Evolutionary conservation across 1,139 yeast species (phyloP), one percentile per base, ranked within the genome.

Genomic region (Fermentozyma sake): DNA sequence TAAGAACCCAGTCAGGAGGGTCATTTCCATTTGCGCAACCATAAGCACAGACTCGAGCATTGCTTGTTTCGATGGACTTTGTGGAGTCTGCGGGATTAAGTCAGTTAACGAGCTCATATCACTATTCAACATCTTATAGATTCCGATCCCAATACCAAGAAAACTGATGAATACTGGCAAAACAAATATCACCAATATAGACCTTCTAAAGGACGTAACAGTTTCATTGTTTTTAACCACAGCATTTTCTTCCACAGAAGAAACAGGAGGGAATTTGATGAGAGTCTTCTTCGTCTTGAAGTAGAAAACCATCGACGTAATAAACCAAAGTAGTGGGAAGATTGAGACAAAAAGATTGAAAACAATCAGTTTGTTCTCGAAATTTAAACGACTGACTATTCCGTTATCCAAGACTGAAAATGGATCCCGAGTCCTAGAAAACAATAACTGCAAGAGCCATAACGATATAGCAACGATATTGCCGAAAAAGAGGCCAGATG

Each of bases 191-290:
- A 58, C 44, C 12, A 44, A 29, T 11, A 61, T 41, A 1, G 67
- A 58, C 21, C 41, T 42, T 29, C 47, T 49, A 34, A 58, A 62
- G 3, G 66, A 50, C n/a, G 33, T 34, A 8, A 38, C 34, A 9
- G 58, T 42, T 15, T 36, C 38, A 9, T 39, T 46, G 29, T 54
- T 55, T 15, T 37, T 36, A 13, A 45, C 50, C 6, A 38, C 41
- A 12, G 46, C 44, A 18, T 44, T 37, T 8, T 42, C 44, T 11
- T 41, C 39, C n/a, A 28, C 30, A 5, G 43, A 26, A 9, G 47
- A 28, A 8, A 53, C 47, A 3, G 60, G 58, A 2, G 68, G 64
- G 38, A 58, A 61, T 16, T 50, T 46, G 12, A 45, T 42, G 17
- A 62, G 50, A 9, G 49, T 32, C 28, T 50, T 54, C 28, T 48